phyloP scores from a whole-genome alignment of 331 rosid genomes.

The Stylosanthes scabra region DNA sequence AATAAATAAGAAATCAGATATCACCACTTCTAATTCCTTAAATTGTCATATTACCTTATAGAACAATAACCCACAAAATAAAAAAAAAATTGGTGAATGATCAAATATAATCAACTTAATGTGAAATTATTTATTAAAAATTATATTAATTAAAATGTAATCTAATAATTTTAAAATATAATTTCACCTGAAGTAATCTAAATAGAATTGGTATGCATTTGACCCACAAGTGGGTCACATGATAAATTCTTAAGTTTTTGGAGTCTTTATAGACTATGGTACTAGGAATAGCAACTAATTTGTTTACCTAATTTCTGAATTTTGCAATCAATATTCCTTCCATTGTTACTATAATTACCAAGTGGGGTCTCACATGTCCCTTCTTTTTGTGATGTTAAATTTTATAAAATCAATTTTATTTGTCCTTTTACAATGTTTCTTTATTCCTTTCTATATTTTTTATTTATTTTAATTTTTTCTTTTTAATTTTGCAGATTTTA shows the following conservation, averaged over 20 bases:
- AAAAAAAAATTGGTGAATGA: constrained; percentile 4
- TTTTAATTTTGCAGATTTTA: constrained; percentile 70
- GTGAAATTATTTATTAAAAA: too few species aligned
- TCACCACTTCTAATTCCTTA: constrained; percentile 8
- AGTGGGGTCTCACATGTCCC: constrained; percentile 15
- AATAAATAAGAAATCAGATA: constrained; percentile 24
- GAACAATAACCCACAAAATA: constrained; percentile 37
- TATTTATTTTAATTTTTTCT: background rate
- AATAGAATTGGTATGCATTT: constrained; percentile 44
- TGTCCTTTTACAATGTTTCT: background rate
- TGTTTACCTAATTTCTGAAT: constrained; percentile 37
- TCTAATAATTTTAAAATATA: too few species aligned
- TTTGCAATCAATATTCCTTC: constrained; percentile 18
- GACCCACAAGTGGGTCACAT: constrained; percentile 31
- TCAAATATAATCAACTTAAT: too few species aligned
- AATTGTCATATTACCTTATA: constrained; percentile 32
- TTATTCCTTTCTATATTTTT: background rate
- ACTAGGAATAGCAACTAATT: background rate
- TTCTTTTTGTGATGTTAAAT: background rate
- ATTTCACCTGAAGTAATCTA: too few species aligned
- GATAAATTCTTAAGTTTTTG: constrained; percentile 30
- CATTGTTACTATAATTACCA: constrained; percentile 15
- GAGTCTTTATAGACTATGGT: constrained; percentile 10
- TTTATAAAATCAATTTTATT: background rate
- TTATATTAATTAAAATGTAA: too few species aligned